Conservation (phyloP, 2,329 filamentous ascomycete genomes). For the Colletotrichum sansevieriae region DNA sequence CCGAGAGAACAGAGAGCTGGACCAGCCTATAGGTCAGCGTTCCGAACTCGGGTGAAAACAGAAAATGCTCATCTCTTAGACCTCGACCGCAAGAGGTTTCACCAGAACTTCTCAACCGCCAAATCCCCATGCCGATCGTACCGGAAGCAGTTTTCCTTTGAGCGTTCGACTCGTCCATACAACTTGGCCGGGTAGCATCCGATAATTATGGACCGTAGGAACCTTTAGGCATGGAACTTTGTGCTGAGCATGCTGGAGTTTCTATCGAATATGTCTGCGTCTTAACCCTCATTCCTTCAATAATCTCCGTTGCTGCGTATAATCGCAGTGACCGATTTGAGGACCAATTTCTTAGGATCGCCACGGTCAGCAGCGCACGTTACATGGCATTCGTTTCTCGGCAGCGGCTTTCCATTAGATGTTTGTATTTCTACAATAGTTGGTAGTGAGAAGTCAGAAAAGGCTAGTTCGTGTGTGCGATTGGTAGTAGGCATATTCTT, state of each 20-base stretch:
- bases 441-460: no score
- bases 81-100: neutral
- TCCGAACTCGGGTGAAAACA: neutral
- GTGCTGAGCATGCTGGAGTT: constrained; percentile 2
- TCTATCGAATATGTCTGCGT: neutral
- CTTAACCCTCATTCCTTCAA: neutral
- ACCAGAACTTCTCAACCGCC: neutral
- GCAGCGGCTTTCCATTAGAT: no score
- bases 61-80: neutral
- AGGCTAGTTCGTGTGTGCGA: no score
- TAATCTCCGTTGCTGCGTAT: neutral
- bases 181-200: neutral
- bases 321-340: no score
- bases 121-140: neutral
- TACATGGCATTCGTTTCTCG: no score
- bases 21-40: neutral
- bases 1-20: neutral
- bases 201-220: neutral
- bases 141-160: neutral
- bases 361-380: no score
- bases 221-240: neutral
- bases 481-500: no score
- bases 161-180: neutral
- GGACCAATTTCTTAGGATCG: no score
- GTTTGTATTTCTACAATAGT: no score